phyloP scores from a whole-genome alignment of 345 rosid genomes.

The Mallotus nudiflorus region DNA sequence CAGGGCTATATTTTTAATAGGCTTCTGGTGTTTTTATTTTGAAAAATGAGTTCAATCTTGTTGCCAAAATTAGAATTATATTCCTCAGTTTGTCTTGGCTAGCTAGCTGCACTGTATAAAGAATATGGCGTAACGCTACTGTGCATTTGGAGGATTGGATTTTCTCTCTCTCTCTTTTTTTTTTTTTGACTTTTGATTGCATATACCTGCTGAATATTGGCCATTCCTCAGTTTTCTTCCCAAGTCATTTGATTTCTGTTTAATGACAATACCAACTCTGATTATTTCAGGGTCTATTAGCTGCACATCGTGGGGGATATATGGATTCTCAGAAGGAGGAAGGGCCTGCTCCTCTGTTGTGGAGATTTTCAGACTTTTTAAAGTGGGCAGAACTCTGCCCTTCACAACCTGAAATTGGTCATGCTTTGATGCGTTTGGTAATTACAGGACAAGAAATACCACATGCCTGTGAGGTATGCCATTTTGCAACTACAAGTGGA shows the following conservation, averaged over 20 bases:
- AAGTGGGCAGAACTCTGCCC: conserved; percentile 99
- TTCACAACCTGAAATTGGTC: conserved; percentile 96
- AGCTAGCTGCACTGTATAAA: not conserved
- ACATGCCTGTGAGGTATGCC: conserved; percentile 90
- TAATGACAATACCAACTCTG: not conserved
- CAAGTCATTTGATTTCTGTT: not conserved
- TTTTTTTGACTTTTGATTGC: not conserved
- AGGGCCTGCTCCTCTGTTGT: conserved; percentile 94
- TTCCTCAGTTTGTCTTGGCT: not conserved
- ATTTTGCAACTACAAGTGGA: not conserved
- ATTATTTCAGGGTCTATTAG: conserved; percentile 72
- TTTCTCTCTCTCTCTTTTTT: not conserved
- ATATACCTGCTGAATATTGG: not conserved
- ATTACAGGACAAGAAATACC: conserved; percentile 98
- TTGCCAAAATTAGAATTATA: not conserved
- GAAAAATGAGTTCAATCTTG: not conserved
- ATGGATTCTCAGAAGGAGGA: conserved; percentile 95
- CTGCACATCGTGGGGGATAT: conserved; percentile 99
- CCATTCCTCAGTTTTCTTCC: not conserved
- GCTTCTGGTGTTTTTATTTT: not conserved
- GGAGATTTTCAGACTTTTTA: conserved; percentile 97
- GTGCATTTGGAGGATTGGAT: not conserved
- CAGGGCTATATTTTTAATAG: conserved; percentile 2
- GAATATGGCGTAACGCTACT: not conserved
- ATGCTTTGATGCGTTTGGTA: conserved; percentile 98